Percentiles rank a stretch among this genome's conserved stretches.
Conservation (phyloP, 2,329 filamentous ascomycete species). For the Diaporthe sp. region DNA sequence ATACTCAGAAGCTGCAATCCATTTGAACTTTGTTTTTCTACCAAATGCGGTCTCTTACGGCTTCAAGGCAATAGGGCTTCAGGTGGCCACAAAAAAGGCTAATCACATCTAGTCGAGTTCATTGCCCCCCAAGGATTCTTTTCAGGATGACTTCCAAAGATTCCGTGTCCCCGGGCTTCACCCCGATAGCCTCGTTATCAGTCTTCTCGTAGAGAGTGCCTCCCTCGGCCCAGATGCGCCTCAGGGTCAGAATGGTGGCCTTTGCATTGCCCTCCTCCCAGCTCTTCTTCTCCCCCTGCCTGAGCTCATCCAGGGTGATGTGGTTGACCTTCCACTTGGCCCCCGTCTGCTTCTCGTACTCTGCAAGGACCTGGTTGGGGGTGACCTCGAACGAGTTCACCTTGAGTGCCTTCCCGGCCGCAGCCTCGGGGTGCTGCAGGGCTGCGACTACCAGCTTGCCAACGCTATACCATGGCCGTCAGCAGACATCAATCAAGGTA, state of each 20-base stretch:
- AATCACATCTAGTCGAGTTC: not conserved
- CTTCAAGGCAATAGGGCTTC: not conserved
- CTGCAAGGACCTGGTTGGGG: slow-evolving; percentile 71
- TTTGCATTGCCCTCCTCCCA: slow-evolving; percentile 66
- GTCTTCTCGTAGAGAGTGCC: slow-evolving; percentile 77
- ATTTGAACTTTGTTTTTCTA: not conserved
- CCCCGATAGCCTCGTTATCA: slow-evolving; percentile 72
- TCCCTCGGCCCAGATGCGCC: slow-evolving; percentile 80
- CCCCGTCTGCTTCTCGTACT: slow-evolving; percentile 76
- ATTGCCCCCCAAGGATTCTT: slow-evolving; percentile 39
- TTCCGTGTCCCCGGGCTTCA: slow-evolving; percentile 62
- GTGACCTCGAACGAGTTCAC: slow-evolving; percentile 80
- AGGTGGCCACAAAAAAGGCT: too few species aligned
- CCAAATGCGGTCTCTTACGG: not conserved
- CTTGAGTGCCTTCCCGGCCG: slow-evolving; percentile 69
- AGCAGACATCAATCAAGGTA: not conserved
- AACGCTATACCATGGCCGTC: slow-evolving; percentile 60
- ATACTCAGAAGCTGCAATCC: too few species aligned
- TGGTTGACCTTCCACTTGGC: slow-evolving; percentile 67
- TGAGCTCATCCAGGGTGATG: slow-evolving; percentile 66
- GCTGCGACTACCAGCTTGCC: slow-evolving; percentile 75
- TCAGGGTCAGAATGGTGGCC: slow-evolving; percentile 70
- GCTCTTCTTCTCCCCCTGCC: slow-evolving; percentile 67
- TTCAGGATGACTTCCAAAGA: slow-evolving; percentile 56
- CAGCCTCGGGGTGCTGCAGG: slow-evolving; percentile 66